phyloP scores from a whole-genome alignment of 768 basidiomycete species.

The Suillus alpinus region DNA sequence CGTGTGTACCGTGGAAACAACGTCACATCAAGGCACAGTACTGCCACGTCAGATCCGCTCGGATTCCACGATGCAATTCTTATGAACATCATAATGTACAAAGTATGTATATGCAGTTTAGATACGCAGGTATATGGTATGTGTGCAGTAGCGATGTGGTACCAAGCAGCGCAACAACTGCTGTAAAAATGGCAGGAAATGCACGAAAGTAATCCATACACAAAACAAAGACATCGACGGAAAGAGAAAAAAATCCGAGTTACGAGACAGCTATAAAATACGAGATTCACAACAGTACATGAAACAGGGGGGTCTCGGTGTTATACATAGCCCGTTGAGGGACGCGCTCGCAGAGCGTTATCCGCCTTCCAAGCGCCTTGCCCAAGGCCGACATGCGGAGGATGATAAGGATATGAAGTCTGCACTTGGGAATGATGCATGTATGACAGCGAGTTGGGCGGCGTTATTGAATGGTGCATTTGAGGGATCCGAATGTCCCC shows the following conservation, averaged over 20 bases:
- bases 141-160: slow-evolving; percentile 6
- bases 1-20: slow-evolving; percentile 1
- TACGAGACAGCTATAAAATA: slow-evolving; percentile 8
- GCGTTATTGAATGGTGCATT: slow-evolving; percentile 27
- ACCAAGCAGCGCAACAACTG: not conserved
- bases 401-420: slow-evolving; percentile 41
- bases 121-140: slow-evolving; percentile 9
- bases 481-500: slow-evolving; percentile 29
- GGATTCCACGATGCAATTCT: slow-evolving; percentile 1
- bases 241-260: slow-evolving; percentile 2
- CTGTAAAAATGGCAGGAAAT: slow-evolving; percentile 1
- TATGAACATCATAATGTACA: slow-evolving; percentile 8
- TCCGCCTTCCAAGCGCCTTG: slow-evolving; percentile 49
- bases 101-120: slow-evolving; percentile 8
- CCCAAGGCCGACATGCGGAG: slow-evolving; percentile 34
- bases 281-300: slow-evolving; percentile 2
- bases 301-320: not conserved
- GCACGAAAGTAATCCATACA: slow-evolving; percentile 5
- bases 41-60: slow-evolving; percentile 5
- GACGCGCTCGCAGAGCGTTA: slow-evolving; percentile 35
- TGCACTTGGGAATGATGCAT: slow-evolving; percentile 41
- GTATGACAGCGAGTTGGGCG: slow-evolving; percentile 34
- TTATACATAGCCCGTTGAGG: slow-evolving; percentile 15
- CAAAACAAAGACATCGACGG: slow-evolving; percentile 6
- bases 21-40: not conserved